Evolutionary conservation across 345 rosid species (phyloP).

Genomic region (Eutrema heterophyllum): DNA sequence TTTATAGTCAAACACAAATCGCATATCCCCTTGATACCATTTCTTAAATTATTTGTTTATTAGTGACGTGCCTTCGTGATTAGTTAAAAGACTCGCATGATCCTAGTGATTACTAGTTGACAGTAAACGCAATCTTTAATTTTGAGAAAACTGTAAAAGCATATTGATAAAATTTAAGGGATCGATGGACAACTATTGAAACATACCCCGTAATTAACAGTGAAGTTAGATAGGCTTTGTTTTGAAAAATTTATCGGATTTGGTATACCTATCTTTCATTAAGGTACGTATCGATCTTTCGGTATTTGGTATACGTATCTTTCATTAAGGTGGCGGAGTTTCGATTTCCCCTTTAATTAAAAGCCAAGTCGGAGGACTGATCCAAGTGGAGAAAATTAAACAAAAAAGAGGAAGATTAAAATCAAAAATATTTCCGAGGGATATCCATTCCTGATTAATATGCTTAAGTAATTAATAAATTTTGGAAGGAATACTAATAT

Average conservation of each 20-base stretch:
- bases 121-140: not conserved
- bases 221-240: too few species aligned
- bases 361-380: not conserved
- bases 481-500: not conserved
- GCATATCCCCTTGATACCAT: not conserved
- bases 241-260: too few species aligned
- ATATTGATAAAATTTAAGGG: too few species aligned
- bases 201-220: too few species aligned
- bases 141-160: too few species aligned
- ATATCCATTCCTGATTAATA: not conserved
- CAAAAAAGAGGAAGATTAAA: not conserved
- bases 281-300: too few species aligned
- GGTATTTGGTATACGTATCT: too few species aligned
- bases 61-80: not conserved
- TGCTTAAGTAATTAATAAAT: not conserved
- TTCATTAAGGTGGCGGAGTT: too few species aligned
- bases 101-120: not conserved
- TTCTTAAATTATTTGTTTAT: not conserved
- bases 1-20: conserved; percentile 1
- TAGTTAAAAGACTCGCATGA: not conserved
- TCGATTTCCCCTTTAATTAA: not conserved
- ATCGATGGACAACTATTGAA: too few species aligned
- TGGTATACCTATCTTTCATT: too few species aligned
- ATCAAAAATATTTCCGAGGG: not conserved
- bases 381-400: not conserved